Base-by-base conservation (phyloP, 75 land plant species). In the Isoetes taiwanensis region DNA sequence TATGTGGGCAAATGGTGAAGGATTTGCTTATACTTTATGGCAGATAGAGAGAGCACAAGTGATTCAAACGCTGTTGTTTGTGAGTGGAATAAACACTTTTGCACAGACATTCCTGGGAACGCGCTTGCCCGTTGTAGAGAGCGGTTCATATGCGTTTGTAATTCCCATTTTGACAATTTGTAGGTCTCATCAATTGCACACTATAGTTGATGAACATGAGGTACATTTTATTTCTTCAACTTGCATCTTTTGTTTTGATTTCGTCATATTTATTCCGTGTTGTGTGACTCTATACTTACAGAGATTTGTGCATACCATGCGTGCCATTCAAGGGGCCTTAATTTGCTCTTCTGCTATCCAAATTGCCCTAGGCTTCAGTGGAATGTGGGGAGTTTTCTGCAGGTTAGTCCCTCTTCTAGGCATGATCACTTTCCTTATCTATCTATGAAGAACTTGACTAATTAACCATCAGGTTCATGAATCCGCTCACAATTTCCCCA, bases 401-500 rank as follows among this genome's bases (percentile, higher is more conserved):
- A n/a, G n/a, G n/a, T n/a, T 91, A 56, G 24, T n/a, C n/a, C n/a
- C n/a, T n/a, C n/a, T n/a, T n/a, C n/a, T n/a, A n/a, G n/a, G n/a
- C n/a, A n/a, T n/a, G n/a, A n/a, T n/a, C n/a, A n/a, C n/a, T n/a
- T n/a, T n/a, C n/a, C n/a, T n/a, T n/a, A n/a, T n/a, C n/a, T n/a
- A 37, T 37, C n/a, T 35, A 34, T 35, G 21, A 28, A 58, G 2
- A 2, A 35, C 2, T 4, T 4, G 21, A 9, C 4, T 17, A 34
- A 2, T 34, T 34, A 8, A 2, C 30, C 12, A 17, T 38, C 93
- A 90, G 97, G 73, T 86, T 78, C 58, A 78, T 90, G 57, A 85
- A 93, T 39, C 97, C 97, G 1, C 75, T 90, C 39, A 76, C 78
- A 25, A 80, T 80, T 66, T 80, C 70, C 25, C 97, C 97, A 5